Evolutionary conservation across 805 yeast species (phyloP).

Genomic region (Barnettozyma californica): DNA sequence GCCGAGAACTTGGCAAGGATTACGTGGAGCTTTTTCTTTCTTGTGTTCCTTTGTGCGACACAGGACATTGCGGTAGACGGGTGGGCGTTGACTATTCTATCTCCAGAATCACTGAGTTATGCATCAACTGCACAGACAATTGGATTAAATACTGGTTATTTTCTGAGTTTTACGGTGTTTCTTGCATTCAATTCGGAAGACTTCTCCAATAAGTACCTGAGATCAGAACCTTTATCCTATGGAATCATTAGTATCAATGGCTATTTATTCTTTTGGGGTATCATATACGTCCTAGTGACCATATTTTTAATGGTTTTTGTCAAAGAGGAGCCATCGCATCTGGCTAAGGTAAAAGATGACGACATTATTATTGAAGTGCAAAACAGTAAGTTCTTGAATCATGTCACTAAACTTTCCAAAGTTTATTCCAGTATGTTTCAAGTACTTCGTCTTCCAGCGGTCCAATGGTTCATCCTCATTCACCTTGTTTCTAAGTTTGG

Average conservation of each 20-base stretch:
- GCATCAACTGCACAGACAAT: constrained; percentile 98
- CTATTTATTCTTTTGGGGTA: constrained; percentile 76
- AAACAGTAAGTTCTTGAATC: constrained; percentile 19
- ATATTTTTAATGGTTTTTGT: constrained; percentile 50
- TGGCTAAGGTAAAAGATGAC: constrained; percentile 16
- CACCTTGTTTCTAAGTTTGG: constrained; percentile 84
- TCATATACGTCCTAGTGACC: constrained; percentile 64
- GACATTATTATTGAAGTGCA: constrained; percentile 4
- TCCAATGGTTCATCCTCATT: constrained; percentile 67
- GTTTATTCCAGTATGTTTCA: constrained; percentile 65
- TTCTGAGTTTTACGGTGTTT: constrained; percentile 85
- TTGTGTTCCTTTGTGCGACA: constrained; percentile 90
- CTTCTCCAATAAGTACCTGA: constrained; percentile 80
- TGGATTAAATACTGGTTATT: constrained; percentile 91
- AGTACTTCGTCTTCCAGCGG: constrained; percentile 63
- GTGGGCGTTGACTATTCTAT: constrained; percentile 90
- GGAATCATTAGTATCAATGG: constrained; percentile 72
- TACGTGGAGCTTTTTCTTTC: constrained; percentile 65
- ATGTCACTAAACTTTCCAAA: constrained; percentile 25
- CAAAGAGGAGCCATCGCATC: constrained; percentile 65
- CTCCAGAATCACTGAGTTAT: constrained; percentile 72
- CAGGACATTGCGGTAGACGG: constrained; percentile 99
- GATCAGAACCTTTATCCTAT: constrained; percentile 50
- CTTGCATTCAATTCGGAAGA: constrained; percentile 88
- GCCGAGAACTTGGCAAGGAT: constrained; percentile 45